A percentile compares a stretch with the other conserved stretches of the same genome.
phyloP scores from a whole-genome alignment of 345 rosid species.

The thale cress (Arabidopsis thaliana) region DNA sequence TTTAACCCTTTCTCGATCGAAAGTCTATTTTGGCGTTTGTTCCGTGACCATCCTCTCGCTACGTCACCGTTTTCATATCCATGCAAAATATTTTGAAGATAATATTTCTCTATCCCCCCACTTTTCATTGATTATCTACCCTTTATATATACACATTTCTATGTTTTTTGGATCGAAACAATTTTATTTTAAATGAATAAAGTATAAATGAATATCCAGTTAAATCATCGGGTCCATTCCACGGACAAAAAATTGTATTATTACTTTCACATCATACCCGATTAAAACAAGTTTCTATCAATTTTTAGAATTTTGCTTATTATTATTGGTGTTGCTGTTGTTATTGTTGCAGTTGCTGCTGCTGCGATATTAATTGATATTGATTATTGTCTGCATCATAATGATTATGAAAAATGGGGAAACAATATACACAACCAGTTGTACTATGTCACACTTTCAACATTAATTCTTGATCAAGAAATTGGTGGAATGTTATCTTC shows the following conservation, averaged over 20 bases:
- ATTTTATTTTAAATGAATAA: background rate
- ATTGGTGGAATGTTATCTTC: conserved; percentile 43
- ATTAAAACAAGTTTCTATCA: background rate
- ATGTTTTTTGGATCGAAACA: background rate
- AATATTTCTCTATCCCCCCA: conserved; percentile 41
- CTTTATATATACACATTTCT: conserved; percentile 8
- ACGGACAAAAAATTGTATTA: background rate
- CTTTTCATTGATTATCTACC: conserved; percentile 41
- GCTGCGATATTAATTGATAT: conserved; percentile 28
- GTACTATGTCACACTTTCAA: conserved; percentile 40
- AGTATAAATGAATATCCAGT: background rate
- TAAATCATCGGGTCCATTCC: background rate
- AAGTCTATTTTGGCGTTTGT: conserved; percentile 45
- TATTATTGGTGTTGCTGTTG: background rate
- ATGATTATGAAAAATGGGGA: conserved; percentile 30
- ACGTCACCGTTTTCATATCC: conserved; percentile 52
- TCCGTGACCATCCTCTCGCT: conserved; percentile 50
- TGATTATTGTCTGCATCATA: conserved; percentile 37
- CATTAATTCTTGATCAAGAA: conserved; percentile 39
- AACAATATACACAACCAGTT: conserved; percentile 27
- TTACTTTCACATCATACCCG: conserved; percentile 1
- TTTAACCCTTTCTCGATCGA: conserved; percentile 45
- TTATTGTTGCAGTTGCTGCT: background rate
- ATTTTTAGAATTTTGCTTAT: background rate
- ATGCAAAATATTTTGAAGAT: conserved; percentile 44